These are phyloP conservation scores for Acrasis kona DNA, from an alignment of 78 protist species.

Conservation along the genomic window DNA sequence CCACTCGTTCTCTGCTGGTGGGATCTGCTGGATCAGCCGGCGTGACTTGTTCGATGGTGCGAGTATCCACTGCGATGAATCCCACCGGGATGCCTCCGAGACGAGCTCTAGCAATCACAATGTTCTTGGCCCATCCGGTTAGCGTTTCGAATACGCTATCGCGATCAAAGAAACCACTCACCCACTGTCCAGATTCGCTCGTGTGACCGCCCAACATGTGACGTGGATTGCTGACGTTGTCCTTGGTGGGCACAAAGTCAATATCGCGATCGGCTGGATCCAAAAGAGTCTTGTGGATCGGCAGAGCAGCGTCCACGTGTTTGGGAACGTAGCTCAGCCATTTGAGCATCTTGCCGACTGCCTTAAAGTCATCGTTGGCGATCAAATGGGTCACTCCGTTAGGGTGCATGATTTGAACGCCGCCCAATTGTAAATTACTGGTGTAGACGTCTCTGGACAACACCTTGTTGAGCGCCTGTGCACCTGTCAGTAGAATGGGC, in stretches of 20 bases:
- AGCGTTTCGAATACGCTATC: conserved; percentile 75
- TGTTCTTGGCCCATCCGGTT: conserved; percentile 93
- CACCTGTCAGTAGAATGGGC: conserved; percentile 92
- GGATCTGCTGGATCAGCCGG: conserved; percentile 94
- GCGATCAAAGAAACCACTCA: conserved; percentile 83
- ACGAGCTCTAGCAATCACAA: conserved; percentile 87
- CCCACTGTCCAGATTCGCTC: conserved; percentile 4
- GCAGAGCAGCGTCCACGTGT: conserved; percentile 9
- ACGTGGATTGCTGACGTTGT: conserved; percentile 74
- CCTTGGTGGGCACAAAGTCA: conserved; percentile 48
- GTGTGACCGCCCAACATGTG: conserved; percentile 58
- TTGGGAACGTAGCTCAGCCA: conserved; percentile 85
- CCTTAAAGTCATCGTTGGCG: conserved; percentile 67
- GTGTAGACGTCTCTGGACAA: conserved; percentile 84
- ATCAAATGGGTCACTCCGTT: conserved; percentile 89
- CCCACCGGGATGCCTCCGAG: conserved; percentile 95
- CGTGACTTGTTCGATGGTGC: conserved; percentile 54
- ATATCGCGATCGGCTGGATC: conserved; percentile 64
- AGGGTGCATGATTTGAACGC: conserved; percentile 87
- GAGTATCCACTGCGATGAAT: conserved; percentile 86
- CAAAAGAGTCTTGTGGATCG: conserved; percentile 29
- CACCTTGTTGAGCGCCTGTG: conserved; percentile 85
- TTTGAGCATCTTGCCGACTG: conserved; percentile 44
- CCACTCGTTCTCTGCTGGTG: conserved; percentile 35
- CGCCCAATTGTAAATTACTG: conserved; percentile 90